Percentiles rank a stretch among this genome's conserved stretches.
Conservation (phyloP, 31 red algal genomes). For the Odonthalia washingtoniensis region DNA sequence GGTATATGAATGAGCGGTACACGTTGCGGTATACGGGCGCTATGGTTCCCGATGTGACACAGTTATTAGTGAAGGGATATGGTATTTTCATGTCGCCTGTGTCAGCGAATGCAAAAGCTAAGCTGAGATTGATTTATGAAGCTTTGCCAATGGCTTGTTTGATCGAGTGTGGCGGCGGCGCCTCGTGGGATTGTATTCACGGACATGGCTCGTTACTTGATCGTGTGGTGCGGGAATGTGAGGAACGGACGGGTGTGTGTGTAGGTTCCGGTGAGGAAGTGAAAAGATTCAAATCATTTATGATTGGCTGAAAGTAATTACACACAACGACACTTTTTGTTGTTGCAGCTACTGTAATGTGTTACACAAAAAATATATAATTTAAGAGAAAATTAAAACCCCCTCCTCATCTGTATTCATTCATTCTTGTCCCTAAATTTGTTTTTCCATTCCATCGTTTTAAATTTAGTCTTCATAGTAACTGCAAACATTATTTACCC, state of each 20-base stretch:
- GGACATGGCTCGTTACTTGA: conserved; percentile 31
- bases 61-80: conserved; percentile 77
- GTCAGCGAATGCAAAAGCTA: conserved; percentile 64
- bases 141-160: conserved; percentile 81
- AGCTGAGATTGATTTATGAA: conserved; percentile 89
- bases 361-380: no score
- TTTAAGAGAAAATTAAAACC: no score
- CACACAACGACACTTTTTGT: no score
- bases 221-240: conserved; percentile 30
- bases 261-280: conserved; percentile 51
- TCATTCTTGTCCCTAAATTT: no score
- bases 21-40: conserved; percentile 91
- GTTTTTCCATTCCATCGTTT: no score
- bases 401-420: no score
- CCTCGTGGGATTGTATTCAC: conserved; percentile 22
- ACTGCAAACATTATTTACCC: no score
- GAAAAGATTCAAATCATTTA: conserved; percentile 28
- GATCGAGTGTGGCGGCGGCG: conserved; percentile 72
- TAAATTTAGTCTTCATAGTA: no score
- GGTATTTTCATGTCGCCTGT: conserved; percentile 86
- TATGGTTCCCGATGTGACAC: conserved; percentile 88
- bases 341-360: no score
- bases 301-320: no score
- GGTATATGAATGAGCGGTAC: conserved; percentile 65
- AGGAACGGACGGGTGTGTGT: conserved; percentile 58